These are phyloP conservation scores for Pelargonium cotyledonis DNA, from an alignment of 441 rosid species.

Conservation along the genomic window DNA sequence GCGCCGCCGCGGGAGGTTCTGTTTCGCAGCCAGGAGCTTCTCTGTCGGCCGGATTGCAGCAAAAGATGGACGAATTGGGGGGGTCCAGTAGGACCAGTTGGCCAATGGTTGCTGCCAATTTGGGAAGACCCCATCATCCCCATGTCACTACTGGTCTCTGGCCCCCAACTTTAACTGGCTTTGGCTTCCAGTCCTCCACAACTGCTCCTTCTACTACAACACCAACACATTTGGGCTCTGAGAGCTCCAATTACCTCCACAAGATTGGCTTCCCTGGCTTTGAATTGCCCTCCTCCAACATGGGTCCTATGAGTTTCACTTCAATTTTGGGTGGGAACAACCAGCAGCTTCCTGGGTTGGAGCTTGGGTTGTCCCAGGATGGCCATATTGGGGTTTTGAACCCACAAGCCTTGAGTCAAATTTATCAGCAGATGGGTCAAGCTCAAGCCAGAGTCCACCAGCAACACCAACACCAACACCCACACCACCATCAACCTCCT, in stretches of 20 bases:
- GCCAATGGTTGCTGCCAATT: constrained; percentile 56
- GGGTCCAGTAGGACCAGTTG: constrained; percentile 67
- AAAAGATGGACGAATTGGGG: constrained; percentile 55
- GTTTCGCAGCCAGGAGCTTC: constrained; percentile 58
- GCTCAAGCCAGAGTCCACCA: constrained; percentile 30
- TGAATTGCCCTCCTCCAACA: constrained; percentile 49
- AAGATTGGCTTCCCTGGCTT: constrained; percentile 71
- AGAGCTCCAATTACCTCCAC: constrained; percentile 43
- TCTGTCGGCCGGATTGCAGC: constrained; percentile 57
- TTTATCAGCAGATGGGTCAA: constrained; percentile 92
- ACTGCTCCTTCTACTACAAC: constrained; percentile 28
- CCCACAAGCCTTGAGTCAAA: constrained; percentile 62
- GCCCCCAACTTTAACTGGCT: constrained; percentile 57
- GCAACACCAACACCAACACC: constrained; percentile 43
- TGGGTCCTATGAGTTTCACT: constrained; percentile 71
- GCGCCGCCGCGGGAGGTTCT: constrained; percentile 50
- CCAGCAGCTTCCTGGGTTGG: constrained; percentile 82
- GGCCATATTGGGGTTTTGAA: constrained; percentile 80
- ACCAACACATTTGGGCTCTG: constrained; percentile 45
- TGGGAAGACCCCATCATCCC: constrained; percentile 45
- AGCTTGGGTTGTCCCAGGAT: constrained; percentile 86
- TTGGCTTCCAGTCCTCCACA: constrained; percentile 44
- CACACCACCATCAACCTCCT: constrained; percentile 30
- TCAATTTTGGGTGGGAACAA: constrained; percentile 50
- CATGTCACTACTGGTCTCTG: constrained; percentile 53